phyloP scores from a whole-genome alignment of 441 rosid genomes.

The Dalechampia spathulata region DNA sequence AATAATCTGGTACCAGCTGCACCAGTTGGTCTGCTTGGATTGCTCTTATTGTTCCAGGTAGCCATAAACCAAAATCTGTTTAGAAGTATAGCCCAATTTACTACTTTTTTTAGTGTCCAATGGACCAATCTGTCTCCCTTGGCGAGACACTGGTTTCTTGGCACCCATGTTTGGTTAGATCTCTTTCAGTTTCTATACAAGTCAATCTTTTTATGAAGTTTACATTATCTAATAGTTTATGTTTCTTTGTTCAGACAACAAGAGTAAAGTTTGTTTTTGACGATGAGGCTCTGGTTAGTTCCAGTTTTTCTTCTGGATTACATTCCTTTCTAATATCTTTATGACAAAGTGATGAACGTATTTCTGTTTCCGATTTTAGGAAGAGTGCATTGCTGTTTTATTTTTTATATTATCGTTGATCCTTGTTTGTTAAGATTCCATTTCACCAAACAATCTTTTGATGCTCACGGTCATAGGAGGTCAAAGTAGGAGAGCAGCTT shows the following conservation, averaged over 20 bases:
- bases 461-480: slow-evolving; percentile 39
- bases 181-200: neutral
- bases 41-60: slow-evolving; percentile 66
- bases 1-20: slow-evolving; percentile 64
- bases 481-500: slow-evolving; percentile 62
- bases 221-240: slow-evolving; percentile 11
- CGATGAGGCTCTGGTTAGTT: slow-evolving; percentile 58
- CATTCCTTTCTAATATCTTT: neutral
- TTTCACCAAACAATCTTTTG: neutral
- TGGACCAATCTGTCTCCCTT: neutral
- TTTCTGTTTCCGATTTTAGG: neutral
- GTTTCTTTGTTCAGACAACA: slow-evolving; percentile 46
- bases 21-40: slow-evolving; percentile 58
- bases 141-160: neutral
- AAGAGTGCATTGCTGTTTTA: neutral
- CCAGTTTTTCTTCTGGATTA: neutral
- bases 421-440: too few relatives aligned
- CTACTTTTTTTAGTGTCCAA: neutral
- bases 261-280: slow-evolving; percentile 73
- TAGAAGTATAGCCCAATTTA: neutral
- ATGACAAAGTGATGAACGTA: neutral
- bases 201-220: neutral
- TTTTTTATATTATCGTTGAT: too few relatives aligned
- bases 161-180: neutral
- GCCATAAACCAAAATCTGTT: neutral